Base-by-base conservation (phyloP, 2,329 filamentous ascomycete genomes). In the Diaporthe eres region DNA sequence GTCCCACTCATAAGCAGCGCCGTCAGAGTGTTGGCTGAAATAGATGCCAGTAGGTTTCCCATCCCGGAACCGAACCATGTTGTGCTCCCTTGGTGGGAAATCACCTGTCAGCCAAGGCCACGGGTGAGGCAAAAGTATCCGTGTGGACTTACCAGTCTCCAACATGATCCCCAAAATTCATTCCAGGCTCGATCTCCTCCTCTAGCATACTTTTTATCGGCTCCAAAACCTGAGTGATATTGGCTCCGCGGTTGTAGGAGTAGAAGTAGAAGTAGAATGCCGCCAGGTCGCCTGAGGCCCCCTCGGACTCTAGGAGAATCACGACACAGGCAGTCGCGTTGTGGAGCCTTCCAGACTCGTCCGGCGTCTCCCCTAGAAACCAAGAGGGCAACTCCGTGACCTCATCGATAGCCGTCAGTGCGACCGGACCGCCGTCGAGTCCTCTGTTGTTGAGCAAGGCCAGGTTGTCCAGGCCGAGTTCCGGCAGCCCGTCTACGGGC, bases 251-350 rank as follows among this genome's bases (percentile, higher is more conserved):
- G 1, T 84, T 81, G 34, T 80, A 84, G 0, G 82, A 83, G 67
- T 84, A 84, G 22, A 84, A 84, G 34, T 84, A 84, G 53, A 84
- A 84, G 74, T 81, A 84, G 13, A 84, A 84, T 0, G 81, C 82
- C 44, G 83, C 82, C 1, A 82, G 10, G 8, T 83, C 81, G 1
- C 77, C 39, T 8, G 79, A 53, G 44, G 72, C 76, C 72, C 80
- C 81, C 19, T 82, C 79, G 17, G 55, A 74, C 28, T 73, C 61
- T 0, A 84, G 81, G 12, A 84, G 49, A 28, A 84, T 79, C 3
- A 83, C 81, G 1, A 81, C 81, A 51, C 81, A 82, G 0, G 82
- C 78, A 4, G 82, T 82, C 1, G 82, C 75, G 25, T 81, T 80
- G 47, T 51, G 78, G 3, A 80, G 76, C 22, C 15, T 60, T 19